phyloP scores from a whole-genome alignment of 1,284 basidiomycete genomes.

The Heterobasidion occidentale region DNA sequence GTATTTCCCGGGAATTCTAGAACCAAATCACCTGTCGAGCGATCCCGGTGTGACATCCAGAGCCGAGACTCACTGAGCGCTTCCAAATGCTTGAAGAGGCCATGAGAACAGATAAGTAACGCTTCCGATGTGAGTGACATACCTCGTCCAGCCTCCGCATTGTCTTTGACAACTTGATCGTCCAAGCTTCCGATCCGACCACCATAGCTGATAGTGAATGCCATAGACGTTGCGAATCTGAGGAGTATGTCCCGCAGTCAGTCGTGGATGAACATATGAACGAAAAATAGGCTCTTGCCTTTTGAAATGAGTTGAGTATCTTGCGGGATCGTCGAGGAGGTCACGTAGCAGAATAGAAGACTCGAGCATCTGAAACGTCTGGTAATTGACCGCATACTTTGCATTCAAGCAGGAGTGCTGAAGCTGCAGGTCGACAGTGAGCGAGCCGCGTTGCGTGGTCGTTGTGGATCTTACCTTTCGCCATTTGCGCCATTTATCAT shows the following conservation, averaged over 20 bases:
- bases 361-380: not conserved
- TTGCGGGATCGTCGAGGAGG: not conserved
- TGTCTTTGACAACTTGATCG: conserved; percentile 2
- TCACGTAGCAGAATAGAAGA: not conserved
- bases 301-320: not conserved
- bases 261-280: too few species aligned
- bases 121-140: too few species aligned
- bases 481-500: not conserved
- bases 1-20: conserved; percentile 1
- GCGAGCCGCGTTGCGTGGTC: not conserved
- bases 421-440: not conserved
- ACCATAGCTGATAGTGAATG: conserved; percentile 1
- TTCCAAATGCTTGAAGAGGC: too few species aligned
- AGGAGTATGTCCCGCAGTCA: not conserved
- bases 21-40: not conserved
- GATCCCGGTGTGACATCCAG: too few species aligned
- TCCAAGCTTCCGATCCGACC: not conserved
- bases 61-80: too few species aligned
- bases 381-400: not conserved
- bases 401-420: not conserved
- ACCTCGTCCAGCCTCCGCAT: not conserved
- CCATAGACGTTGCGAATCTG: conserved; percentile 4
- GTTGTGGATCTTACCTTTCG: not conserved
- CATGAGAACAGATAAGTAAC: too few species aligned
- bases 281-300: not conserved